Percentiles rank a stretch among this genome's conserved stretches.
phyloP scores from a whole-genome alignment of 139 green algal species.

The Diplosphaera chodatii region DNA sequence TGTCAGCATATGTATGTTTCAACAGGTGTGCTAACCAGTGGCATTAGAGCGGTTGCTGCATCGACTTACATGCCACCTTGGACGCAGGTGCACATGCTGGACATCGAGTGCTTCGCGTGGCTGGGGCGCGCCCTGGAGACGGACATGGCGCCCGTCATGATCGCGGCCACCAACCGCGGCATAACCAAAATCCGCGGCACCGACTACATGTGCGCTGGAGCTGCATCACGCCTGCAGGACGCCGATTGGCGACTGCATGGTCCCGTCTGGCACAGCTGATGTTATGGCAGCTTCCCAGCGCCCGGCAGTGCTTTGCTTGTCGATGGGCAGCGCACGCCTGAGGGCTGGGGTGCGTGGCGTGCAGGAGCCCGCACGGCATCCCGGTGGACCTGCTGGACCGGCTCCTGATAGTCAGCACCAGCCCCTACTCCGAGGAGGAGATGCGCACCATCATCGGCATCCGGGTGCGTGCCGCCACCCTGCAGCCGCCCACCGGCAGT shows the following conservation, averaged over 20 bases:
- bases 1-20: too few relatives aligned
- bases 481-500: too few relatives aligned
- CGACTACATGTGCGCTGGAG: conserved; percentile 61
- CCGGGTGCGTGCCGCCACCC: conserved; percentile 53
- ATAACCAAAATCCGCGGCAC: conserved; percentile 97
- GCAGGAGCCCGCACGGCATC: conserved; percentile 86
- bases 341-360: too few relatives aligned
- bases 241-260: too few relatives aligned
- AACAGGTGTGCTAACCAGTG: too few relatives aligned
- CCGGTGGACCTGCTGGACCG: conserved; percentile 97
- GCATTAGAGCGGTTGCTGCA: too few relatives aligned
- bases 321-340: too few relatives aligned
- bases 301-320: too few relatives aligned
- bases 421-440: conserved; percentile 91
- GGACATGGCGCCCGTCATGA: conserved; percentile 96
- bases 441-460: conserved; percentile 93
- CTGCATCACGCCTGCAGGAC: too few relatives aligned
- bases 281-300: too few relatives aligned
- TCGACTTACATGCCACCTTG: not conserved
- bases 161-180: conserved; percentile 96
- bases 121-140: conserved; percentile 95
- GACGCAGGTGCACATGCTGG: conserved; percentile 94
- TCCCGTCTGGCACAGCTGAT: too few relatives aligned
- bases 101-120: conserved; percentile 99
- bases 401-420: conserved; percentile 95